Evolutionary conservation across 2,329 filamentous ascomycete genomes (phyloP), one percentile per base, ranked within the genome.

Genomic region (Clathrospora elynae): DNA sequence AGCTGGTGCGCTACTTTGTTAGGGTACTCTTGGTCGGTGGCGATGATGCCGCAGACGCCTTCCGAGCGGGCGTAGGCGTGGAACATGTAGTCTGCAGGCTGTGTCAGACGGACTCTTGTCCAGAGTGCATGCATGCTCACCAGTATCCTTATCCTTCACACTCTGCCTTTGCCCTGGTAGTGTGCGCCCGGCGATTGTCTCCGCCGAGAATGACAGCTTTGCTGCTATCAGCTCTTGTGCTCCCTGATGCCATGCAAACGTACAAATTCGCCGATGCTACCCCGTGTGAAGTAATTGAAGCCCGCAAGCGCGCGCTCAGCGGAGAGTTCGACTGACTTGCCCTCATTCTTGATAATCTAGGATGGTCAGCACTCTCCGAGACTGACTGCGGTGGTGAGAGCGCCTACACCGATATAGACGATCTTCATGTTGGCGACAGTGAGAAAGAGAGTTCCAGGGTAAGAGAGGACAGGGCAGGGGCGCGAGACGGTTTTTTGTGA

Each of bases 131-230:
- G n/a, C 12, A 10, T 4, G 18, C 9, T 16, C n/a, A n/a, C n/a
- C n/a, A n/a, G 5, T 20, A 60, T 84, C 83, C 76, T 90, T 82
- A 71, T 93, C 84, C 73, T 95, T 87, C 42, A 95, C 85, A 67
- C 90, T 88, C 72, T 95, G 88, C 68, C 89, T 80, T 72, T 90
- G 84, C 41, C 87, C 90, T n/a, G 86, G 82, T 47, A 78, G 78
- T 48, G 90, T 96, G 60, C 88, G 81, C 73, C 95, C 88, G 49
- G 92, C 92, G 34, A 96, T 86, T 12, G 87, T 92, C 73, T 89
- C 89, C 71, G 84, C 82, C 75, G 95, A 92, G 62, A 96, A 77
- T 42, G 84, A 87, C 84, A 95, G 88, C 86, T 78, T 62, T 72
- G 72, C 11, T 2, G 3, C 9, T 10, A 37, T 62, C 25, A 61